Conservation (phyloP, 2,329 filamentous ascomycete genomes). For the Colletotrichum gloeosporioides region DNA sequence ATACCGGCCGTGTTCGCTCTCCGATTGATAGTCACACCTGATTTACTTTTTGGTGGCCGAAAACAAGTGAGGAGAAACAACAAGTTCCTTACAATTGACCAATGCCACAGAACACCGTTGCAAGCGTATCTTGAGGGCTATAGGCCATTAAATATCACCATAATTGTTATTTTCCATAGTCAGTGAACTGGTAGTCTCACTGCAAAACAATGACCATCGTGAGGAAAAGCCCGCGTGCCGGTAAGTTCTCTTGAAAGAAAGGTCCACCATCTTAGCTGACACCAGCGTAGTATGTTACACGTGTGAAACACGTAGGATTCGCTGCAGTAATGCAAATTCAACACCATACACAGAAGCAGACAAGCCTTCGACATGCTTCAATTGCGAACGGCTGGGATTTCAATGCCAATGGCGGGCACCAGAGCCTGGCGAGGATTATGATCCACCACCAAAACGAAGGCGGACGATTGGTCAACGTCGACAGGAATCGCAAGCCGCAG, state of each 20-base stretch:
- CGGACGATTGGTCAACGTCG: neutral
- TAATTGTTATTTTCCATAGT: neutral
- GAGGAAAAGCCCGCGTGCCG: neutral
- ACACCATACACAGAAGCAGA: neutral
- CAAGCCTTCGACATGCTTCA: neutral
- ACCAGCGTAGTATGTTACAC: neutral
- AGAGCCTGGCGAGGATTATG: neutral
- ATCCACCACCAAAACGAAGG: neutral
- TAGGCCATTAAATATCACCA: neutral
- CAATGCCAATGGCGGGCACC: neutral
- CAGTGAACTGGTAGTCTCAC: neutral
- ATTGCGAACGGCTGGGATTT: neutral
- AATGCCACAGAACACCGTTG: neutral
- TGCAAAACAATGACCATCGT: neutral
- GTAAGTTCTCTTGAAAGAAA: neutral
- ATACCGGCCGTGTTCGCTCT: neutral
- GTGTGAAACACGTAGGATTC: neutral
- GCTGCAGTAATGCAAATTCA: neutral
- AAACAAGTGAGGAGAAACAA: neutral
- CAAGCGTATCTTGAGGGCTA: neutral
- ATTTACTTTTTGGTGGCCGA: neutral
- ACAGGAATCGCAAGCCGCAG: neutral
- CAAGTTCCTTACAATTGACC: neutral
- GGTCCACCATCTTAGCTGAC: neutral
- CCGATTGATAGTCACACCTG: neutral